Percentiles rank a stretch among this genome's conserved stretches.
phyloP scores from a whole-genome alignment of 345 rosid species.

The Hibiscus tridactylites region DNA sequence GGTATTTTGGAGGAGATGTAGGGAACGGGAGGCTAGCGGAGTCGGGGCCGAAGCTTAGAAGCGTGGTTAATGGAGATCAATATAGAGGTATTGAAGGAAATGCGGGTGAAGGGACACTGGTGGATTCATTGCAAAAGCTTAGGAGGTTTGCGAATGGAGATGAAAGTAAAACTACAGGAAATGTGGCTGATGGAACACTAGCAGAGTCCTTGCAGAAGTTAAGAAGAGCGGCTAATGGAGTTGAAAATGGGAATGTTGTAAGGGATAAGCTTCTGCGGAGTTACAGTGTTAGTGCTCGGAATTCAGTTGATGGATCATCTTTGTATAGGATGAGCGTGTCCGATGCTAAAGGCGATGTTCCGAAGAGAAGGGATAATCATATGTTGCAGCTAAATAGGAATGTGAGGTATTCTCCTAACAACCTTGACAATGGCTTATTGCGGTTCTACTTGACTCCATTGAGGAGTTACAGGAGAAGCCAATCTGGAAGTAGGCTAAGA shows the following conservation, averaged over 20 bases:
- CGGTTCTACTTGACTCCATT: conserved; percentile 59
- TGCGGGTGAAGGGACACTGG: background rate
- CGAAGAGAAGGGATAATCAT: conserved; percentile 30
- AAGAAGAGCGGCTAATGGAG: conserved; percentile 7
- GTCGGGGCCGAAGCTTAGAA: conserved; percentile 8
- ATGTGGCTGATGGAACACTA: background rate
- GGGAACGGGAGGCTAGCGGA: conserved; percentile 4
- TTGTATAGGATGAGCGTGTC: conserved; percentile 12
- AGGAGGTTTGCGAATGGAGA: conserved; percentile 2
- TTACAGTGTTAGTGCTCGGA: conserved; percentile 50
- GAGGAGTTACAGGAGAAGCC: conserved; percentile 48
- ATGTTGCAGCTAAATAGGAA: conserved; percentile 31
- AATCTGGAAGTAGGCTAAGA: conserved; percentile 50
- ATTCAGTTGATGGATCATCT: conserved; percentile 28
- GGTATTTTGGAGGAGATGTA: background rate
- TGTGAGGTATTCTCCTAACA: conserved; percentile 34
- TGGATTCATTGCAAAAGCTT: conserved; percentile 10
- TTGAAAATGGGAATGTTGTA: conserved; percentile 14
- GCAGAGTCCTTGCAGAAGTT: conserved; percentile 15
- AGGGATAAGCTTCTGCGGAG: conserved; percentile 58
- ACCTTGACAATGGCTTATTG: conserved; percentile 46
- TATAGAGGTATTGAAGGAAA: background rate
- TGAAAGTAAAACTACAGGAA: background rate
- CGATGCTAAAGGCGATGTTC: conserved; percentile 21
- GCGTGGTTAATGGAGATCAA: conserved; percentile 8